A percentile compares a stretch with the other conserved stretches of the same genome.
These are phyloP conservation scores for Petunia secreta DNA, from an alignment of 257 asterid genomes.

Conservation along the genomic window DNA sequence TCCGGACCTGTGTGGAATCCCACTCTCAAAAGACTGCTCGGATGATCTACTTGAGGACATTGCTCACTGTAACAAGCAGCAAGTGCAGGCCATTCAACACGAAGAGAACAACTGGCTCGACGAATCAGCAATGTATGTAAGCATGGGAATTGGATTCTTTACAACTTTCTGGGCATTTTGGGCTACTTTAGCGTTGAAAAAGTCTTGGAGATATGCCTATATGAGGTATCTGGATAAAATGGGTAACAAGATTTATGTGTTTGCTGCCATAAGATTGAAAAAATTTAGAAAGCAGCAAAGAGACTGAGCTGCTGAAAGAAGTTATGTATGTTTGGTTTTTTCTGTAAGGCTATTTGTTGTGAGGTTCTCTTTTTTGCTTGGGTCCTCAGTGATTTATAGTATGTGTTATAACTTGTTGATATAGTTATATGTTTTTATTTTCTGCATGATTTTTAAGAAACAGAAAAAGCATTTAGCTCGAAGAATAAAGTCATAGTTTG, in stretches of 20 bases:
- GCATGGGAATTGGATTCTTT: neutral
- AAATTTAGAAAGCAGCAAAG: neutral
- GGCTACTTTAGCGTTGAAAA: neutral
- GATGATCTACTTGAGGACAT: neutral
- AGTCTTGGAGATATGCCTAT: conserved; percentile 26
- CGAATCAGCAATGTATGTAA: neutral
- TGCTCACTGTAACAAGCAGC: neutral
- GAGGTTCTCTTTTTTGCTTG: too few species aligned
- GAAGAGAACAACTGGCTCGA: neutral
- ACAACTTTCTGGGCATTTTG: conserved; percentile 11
- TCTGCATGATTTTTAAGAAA: too few species aligned
- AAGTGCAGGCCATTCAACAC: neutral
- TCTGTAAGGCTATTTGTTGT: neutral
- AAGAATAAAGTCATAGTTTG: too few species aligned
- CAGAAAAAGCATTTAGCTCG: too few species aligned
- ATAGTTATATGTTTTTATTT: too few species aligned
- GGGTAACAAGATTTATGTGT: conserved; percentile 24
- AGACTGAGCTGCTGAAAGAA: neutral
- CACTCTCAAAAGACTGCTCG: neutral
- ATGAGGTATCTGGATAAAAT: conserved; percentile 20
- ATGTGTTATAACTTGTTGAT: too few species aligned
- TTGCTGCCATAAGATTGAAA: conserved; percentile 15
- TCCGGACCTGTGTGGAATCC: neutral
- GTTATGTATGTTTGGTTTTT: conserved; percentile 19
- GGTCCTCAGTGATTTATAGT: too few species aligned